Percentiles rank a stretch among this genome's conserved stretches.
Evolutionary conservation across 2,329 filamentous ascomycete species (phyloP).

Genomic region (Beauveria brongniartii): DNA sequence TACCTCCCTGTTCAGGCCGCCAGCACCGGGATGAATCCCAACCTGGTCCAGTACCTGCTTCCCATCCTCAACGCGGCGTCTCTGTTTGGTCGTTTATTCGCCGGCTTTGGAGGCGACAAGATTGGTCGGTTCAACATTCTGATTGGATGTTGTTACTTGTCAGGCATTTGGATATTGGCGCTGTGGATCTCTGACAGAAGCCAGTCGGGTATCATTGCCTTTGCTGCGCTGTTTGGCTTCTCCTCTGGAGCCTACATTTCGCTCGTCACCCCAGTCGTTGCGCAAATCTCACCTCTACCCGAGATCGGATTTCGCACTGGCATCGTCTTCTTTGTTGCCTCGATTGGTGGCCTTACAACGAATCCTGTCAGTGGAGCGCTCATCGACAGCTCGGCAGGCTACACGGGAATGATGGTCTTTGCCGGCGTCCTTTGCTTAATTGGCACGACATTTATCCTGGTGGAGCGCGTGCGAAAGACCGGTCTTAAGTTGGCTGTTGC

Average conservation of each 20-base stretch:
- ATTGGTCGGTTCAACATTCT: slow-evolving; percentile 23
- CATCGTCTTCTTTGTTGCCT: slow-evolving; percentile 41
- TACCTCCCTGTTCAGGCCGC: slow-evolving; percentile 19
- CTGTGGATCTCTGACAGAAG: slow-evolving; percentile 30
- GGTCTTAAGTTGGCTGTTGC: slow-evolving; percentile 18
- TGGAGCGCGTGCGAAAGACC: slow-evolving; percentile 19
- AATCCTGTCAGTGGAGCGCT: slow-evolving; percentile 48
- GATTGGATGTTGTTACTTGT: slow-evolving; percentile 34
- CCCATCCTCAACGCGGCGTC: slow-evolving; percentile 20
- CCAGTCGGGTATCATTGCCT: slow-evolving; percentile 20
- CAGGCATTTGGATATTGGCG: slow-evolving; percentile 23
- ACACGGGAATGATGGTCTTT: slow-evolving; percentile 30
- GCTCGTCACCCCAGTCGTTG: slow-evolving; percentile 24
- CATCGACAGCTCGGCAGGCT: slow-evolving; percentile 21
- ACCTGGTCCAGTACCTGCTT: slow-evolving; percentile 17
- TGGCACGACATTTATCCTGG: slow-evolving; percentile 20
- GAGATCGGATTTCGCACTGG: slow-evolving; percentile 40
- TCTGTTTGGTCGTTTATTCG: slow-evolving; percentile 18
- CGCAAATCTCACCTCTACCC: slow-evolving; percentile 45
- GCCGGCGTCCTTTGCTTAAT: slow-evolving; percentile 23
- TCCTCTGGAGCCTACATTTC: slow-evolving; percentile 26
- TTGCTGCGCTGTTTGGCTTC: slow-evolving; percentile 27
- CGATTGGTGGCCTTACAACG: slow-evolving; percentile 47
- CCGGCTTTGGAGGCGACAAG: slow-evolving; percentile 18
- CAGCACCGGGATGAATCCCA: slow-evolving; percentile 14